These are phyloP conservation scores for Pseudogymnoascus verrucosus DNA, from an alignment of 2,329 filamentous ascomycete genomes.

Conservation along the genomic window DNA sequence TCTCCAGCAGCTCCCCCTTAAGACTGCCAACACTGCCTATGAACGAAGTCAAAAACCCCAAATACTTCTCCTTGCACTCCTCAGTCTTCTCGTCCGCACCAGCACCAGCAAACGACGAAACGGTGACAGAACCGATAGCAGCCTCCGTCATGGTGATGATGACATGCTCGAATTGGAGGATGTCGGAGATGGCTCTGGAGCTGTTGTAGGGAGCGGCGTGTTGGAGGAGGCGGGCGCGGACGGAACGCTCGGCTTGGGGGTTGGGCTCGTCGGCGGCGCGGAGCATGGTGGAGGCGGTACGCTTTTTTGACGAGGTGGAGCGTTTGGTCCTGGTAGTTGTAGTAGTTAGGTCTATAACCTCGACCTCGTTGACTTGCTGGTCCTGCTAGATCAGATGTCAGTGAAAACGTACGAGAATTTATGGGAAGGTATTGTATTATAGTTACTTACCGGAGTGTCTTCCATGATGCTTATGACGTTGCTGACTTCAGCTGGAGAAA, in stretches of 20 bases:
- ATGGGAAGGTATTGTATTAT: background rate
- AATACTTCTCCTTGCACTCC: background rate
- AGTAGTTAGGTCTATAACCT: background rate
- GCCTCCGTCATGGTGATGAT: background rate
- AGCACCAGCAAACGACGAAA: background rate
- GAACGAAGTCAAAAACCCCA: background rate
- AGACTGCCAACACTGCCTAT: too few species aligned
- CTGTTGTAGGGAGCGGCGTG: background rate
- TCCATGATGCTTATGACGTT: background rate
- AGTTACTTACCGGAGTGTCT: background rate
- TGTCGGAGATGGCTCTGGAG: background rate
- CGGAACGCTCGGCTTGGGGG: background rate
- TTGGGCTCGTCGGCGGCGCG: background rate
- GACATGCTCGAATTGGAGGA: background rate
- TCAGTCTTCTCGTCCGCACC: background rate
- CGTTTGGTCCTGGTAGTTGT: background rate
- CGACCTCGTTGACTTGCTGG: too few species aligned
- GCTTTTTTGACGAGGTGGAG: background rate
- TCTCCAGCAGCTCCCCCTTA: background rate
- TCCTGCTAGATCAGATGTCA: too few species aligned
- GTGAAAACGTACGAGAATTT: too few species aligned
- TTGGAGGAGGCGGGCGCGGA: background rate
- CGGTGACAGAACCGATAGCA: background rate
- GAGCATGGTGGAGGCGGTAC: background rate
- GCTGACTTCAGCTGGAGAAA: background rate